Evolutionary conservation across 371 early-diverging fungal species (phyloP).

Genomic region (Dichotomocladium elegans): DNA sequence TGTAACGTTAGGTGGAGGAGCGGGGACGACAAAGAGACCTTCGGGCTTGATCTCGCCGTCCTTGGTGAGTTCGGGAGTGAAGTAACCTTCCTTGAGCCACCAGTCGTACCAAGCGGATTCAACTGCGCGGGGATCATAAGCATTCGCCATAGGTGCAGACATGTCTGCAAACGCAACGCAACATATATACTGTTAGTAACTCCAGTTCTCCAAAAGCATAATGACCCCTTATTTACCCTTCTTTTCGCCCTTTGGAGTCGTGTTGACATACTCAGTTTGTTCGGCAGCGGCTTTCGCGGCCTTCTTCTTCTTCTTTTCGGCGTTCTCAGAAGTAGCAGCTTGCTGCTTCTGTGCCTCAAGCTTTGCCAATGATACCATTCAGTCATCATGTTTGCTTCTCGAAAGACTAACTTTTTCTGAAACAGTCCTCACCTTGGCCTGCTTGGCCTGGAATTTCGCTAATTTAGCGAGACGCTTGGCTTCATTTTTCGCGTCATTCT

Average conservation of each 20-base stretch:
- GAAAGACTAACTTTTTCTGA: not conserved
- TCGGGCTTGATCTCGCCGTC: conserved; percentile 75
- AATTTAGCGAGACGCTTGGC: conserved; percentile 90
- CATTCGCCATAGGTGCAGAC: conserved; percentile 72
- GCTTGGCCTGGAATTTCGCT: conserved; percentile 92
- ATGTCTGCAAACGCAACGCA: conserved; percentile 73
- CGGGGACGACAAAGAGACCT: conserved; percentile 89
- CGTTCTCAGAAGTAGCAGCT: conserved; percentile 32
- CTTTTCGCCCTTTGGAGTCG: conserved; percentile 88
- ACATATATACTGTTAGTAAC: not conserved
- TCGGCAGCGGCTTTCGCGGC: conserved; percentile 46
- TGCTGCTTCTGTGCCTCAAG: conserved; percentile 52
- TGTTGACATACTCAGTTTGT: conserved; percentile 69
- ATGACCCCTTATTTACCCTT: conserved; percentile 53
- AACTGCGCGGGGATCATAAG: conserved; percentile 91
- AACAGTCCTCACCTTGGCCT: conserved; percentile 51
- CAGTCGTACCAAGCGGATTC: conserved; percentile 96
- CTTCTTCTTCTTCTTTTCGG: conserved; percentile 61
- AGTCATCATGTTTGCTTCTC: not conserved
- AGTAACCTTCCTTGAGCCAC: conserved; percentile 93
- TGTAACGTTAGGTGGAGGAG: conserved; percentile 99
- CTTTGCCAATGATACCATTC: conserved; percentile 7
- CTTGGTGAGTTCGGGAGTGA: conserved; percentile 79
- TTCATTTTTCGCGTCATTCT: conserved; percentile 84
- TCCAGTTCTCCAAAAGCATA: not conserved